These are phyloP conservation scores for Asterochloris erici DNA, from an alignment of 139 green algal genomes.

Conservation along the genomic window DNA sequence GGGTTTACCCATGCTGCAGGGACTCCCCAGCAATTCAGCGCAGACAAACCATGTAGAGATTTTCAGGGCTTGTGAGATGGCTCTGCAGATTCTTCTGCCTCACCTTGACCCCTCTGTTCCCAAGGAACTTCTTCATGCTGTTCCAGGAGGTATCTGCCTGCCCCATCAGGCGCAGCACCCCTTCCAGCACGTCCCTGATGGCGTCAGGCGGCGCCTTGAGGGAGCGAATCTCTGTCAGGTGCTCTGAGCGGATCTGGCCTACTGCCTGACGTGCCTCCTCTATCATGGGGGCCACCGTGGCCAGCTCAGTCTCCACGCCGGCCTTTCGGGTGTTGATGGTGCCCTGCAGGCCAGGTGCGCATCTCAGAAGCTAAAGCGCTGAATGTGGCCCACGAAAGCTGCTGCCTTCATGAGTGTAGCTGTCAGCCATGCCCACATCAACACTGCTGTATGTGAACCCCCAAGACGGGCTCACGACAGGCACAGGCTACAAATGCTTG, in stretches of 20 bases:
- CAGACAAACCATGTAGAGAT: too few species aligned
- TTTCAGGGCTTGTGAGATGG: too few species aligned
- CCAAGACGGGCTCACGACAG: too few species aligned
- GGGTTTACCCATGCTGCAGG: too few species aligned
- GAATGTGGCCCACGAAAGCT: background rate
- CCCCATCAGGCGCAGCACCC: constrained; percentile 70
- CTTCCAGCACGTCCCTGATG: constrained; percentile 77
- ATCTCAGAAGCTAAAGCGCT: background rate
- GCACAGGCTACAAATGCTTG: too few species aligned
- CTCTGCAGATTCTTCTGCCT: too few species aligned
- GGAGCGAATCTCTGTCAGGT: constrained; percentile 81
- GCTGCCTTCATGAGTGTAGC: background rate
- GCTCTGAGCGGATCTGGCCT: constrained; percentile 78
- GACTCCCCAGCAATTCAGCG: too few species aligned
- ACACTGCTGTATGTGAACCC: too few species aligned
- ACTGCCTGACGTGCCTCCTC: constrained; percentile 69
- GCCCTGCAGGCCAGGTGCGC: background rate
- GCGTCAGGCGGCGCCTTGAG: constrained; percentile 69
- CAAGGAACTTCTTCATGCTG: constrained; percentile 85
- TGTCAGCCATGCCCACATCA: background rate
- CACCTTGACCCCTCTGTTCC: constrained; percentile 35
- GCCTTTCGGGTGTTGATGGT: constrained; percentile 6
- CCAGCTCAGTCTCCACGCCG: constrained; percentile 69
- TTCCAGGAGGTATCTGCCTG: constrained; percentile 80
- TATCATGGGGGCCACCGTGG: constrained; percentile 71